Evolutionary conservation across 768 basidiomycete species (phyloP).

Genomic region (Tephrocybe sp.): DNA sequence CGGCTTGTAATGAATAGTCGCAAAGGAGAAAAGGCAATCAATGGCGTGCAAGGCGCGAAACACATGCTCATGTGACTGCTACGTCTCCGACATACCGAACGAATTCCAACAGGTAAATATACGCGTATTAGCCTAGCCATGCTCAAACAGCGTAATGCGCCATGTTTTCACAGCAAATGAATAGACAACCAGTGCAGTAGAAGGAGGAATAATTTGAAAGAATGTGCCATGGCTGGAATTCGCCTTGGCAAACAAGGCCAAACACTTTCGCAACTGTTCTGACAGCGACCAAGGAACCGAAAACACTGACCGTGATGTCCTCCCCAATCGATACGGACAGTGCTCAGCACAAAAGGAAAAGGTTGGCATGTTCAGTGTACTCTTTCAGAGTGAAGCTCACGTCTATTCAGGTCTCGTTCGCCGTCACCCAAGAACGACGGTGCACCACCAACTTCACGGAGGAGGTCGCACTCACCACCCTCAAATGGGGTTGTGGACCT

Average conservation of each 20-base stretch:
- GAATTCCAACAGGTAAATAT: background rate
- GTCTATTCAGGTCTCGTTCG: conserved; percentile 44
- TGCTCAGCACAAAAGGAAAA: conserved; percentile 45
- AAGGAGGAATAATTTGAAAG: background rate
- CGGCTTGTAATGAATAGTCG: background rate
- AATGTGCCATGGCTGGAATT: background rate
- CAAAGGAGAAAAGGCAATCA: background rate
- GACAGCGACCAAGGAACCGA: conserved; percentile 6
- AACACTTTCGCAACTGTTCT: conserved; percentile 13
- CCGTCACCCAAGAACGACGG: conserved; percentile 36
- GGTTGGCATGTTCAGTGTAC: conserved; percentile 26
- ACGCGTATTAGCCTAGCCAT: background rate
- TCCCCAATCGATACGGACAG: conserved; percentile 26
- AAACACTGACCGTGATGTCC: conserved; percentile 36
- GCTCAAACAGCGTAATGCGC: background rate
- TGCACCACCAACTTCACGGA: conserved; percentile 41
- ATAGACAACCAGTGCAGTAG: background rate
- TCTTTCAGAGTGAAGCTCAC: conserved; percentile 1
- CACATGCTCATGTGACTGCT: conserved; percentile 16
- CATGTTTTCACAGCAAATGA: background rate
- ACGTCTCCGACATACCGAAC: conserved; percentile 1
- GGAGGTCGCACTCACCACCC: conserved; percentile 43
- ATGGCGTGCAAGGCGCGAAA: background rate
- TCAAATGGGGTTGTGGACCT: conserved; percentile 23
- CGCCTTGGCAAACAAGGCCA: conserved; percentile 18